These are phyloP conservation scores for Aspergillus sp. DNA, from an alignment of 2,329 filamentous ascomycete genomes.

Conservation along the genomic window DNA sequence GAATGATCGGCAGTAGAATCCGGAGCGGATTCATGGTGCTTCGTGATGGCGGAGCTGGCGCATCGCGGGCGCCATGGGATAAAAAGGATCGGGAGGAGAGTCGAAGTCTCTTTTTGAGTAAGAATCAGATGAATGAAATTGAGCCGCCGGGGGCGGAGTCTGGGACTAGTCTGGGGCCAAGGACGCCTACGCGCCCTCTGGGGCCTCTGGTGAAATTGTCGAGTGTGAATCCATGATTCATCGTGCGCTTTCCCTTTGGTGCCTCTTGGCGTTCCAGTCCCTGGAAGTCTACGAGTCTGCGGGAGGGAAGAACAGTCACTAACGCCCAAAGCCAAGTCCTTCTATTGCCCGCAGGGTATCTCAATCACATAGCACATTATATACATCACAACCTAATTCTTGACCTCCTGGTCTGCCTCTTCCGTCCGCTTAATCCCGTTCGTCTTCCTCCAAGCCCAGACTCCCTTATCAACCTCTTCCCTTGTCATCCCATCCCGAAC, in stretches of 20 bases:
- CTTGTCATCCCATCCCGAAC: constrained; percentile 76
- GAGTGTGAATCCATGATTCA: not conserved
- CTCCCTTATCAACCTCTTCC: constrained; percentile 74
- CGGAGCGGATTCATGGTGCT: not conserved
- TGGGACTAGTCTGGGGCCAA: not conserved
- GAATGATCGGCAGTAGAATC: not conserved
- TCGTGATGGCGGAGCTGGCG: not conserved
- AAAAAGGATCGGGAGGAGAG: not conserved
- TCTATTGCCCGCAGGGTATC: constrained; percentile 1
- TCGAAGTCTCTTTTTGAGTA: not conserved
- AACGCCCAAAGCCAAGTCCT: not conserved
- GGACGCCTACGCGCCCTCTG: not conserved
- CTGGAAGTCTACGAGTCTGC: too few species aligned
- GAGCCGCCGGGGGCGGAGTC: not conserved
- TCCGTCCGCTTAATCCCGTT: constrained; percentile 49
- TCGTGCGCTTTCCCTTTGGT: not conserved
- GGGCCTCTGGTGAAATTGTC: too few species aligned
- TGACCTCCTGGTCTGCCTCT: constrained; percentile 13
- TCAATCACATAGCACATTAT: not conserved
- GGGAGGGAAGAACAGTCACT: too few species aligned
- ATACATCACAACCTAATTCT: not conserved
- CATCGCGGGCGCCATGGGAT: not conserved
- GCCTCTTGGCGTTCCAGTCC: too few species aligned
- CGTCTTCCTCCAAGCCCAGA: constrained; percentile 76
- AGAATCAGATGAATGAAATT: not conserved